phyloP scores from a whole-genome alignment of 2,329 filamentous ascomycete species.

The Madurella fahalii region DNA sequence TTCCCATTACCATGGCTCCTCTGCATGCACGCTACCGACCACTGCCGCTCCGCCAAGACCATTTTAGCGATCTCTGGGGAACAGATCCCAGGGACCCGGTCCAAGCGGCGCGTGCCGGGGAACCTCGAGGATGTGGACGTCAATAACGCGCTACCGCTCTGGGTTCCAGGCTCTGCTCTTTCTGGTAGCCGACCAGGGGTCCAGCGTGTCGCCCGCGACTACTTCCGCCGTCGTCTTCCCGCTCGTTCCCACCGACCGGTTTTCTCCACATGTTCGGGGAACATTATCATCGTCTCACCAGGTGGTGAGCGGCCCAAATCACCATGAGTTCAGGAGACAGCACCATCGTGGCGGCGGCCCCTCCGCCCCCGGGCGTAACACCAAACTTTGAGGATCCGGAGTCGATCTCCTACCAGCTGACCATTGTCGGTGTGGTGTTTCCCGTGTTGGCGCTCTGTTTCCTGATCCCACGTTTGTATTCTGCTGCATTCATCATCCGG shows the following conservation, averaged over 20 bases:
- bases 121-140: not conserved
- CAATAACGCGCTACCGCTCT: not conserved
- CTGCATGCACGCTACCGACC: too few species aligned
- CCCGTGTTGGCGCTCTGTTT: constrained; percentile 12
- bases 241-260: not conserved
- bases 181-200: too few species aligned
- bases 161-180: not conserved
- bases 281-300: not conserved
- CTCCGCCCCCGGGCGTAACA: constrained; percentile 10
- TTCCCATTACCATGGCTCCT: too few species aligned
- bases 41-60: too few species aligned
- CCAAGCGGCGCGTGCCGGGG: not conserved
- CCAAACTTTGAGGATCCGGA: constrained; percentile 15
- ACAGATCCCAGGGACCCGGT: not conserved
- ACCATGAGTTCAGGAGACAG: constrained; percentile 4
- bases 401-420: constrained; percentile 9
- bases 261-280: not conserved
- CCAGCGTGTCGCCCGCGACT: not conserved
- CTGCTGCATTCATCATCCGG: constrained; percentile 8
- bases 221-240: constrained; percentile 3
- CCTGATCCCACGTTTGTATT: constrained; percentile 10
- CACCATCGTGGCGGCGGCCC: not conserved
- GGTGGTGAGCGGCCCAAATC: not conserved
- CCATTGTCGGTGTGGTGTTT: constrained; percentile 12
- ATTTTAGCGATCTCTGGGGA: too few species aligned